Percentiles rank a stretch among this genome's conserved stretches.
phyloP scores from a whole-genome alignment of 2,329 filamentous ascomycete species.

The Chaetomiaceae sp. region DNA sequence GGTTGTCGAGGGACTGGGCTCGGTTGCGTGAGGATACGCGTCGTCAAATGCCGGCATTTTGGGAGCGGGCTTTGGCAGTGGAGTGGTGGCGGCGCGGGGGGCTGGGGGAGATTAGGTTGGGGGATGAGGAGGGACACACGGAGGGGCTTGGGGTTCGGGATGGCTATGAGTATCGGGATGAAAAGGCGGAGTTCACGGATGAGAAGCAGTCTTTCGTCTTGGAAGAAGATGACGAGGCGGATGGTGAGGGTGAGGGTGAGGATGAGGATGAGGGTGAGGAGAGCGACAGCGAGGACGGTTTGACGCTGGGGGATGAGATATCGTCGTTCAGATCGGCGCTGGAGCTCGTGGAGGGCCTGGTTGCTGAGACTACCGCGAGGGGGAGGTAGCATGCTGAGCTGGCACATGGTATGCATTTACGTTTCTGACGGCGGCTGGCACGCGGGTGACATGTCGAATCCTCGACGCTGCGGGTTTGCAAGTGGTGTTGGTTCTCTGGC shows the following conservation, averaged over 20 bases:
- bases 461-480: background rate
- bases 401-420: too few species aligned
- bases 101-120: background rate
- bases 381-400: background rate
- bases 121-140: background rate
- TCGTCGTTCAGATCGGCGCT: slow-evolving; percentile 22
- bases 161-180: background rate
- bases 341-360: slow-evolving; percentile 20
- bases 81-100: background rate
- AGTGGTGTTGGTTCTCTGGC: too few species aligned
- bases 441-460: too few species aligned
- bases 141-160: background rate
- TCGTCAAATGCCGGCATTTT: too few species aligned
- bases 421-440: too few species aligned
- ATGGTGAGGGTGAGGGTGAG: background rate
- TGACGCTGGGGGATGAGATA: slow-evolving; percentile 18
- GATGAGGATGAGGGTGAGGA: background rate
- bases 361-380: slow-evolving; percentile 8
- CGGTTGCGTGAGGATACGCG: too few species aligned
- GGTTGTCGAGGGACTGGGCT: too few species aligned
- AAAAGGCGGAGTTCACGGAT: too few species aligned
- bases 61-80: too few species aligned
- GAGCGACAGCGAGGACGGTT: background rate
- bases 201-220: background rate
- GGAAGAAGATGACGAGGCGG: background rate